phyloP scores from a whole-genome alignment of 805 yeast species.

The Saccharomycopsis olivae region DNA sequence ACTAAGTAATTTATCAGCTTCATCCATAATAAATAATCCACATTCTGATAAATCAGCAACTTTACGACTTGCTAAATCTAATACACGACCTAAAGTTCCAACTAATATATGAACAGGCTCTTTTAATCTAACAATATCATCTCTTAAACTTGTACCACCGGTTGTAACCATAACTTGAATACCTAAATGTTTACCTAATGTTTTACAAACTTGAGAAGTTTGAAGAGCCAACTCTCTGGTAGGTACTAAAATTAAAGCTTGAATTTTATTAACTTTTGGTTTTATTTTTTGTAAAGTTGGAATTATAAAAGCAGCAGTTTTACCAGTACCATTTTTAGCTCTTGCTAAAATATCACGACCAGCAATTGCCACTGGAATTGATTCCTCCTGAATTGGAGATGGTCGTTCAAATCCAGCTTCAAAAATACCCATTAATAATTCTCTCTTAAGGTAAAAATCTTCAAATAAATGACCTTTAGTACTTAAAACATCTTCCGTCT shows the following conservation, averaged over 20 bases:
- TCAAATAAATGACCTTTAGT: slow-evolving; percentile 89
- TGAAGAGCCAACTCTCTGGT: slow-evolving; percentile 97
- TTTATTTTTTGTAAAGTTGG: slow-evolving; percentile 86
- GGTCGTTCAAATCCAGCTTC: slow-evolving; percentile 99
- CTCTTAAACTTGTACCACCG: slow-evolving; percentile 91
- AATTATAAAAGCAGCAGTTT: slow-evolving; percentile 93
- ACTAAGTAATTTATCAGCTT: slow-evolving; percentile 93
- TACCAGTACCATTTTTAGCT: slow-evolving; percentile 98
- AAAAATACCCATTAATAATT: slow-evolving; percentile 93
- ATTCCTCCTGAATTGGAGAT: slow-evolving; percentile 94
- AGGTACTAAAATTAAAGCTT: slow-evolving; percentile 89
- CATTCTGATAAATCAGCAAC: slow-evolving; percentile 83
- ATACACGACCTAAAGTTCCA: slow-evolving; percentile 96
- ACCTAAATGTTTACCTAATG: slow-evolving; percentile 88
- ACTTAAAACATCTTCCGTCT: slow-evolving; percentile 89
- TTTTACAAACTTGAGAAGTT: slow-evolving; percentile 94
- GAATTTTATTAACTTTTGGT: slow-evolving; percentile 75
- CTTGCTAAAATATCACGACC: slow-evolving; percentile 95
- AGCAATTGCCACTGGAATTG: slow-evolving; percentile 89
- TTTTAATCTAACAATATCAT: slow-evolving; percentile 85
- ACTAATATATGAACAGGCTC: slow-evolving; percentile 92
- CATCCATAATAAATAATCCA: slow-evolving; percentile 91
- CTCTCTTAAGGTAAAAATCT: slow-evolving; percentile 85
- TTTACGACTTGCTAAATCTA: slow-evolving; percentile 83
- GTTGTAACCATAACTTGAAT: slow-evolving; percentile 95